phyloP scores from a whole-genome alignment of 192 early-diverging fungal species.

The Chytriomyces confervae region DNA sequence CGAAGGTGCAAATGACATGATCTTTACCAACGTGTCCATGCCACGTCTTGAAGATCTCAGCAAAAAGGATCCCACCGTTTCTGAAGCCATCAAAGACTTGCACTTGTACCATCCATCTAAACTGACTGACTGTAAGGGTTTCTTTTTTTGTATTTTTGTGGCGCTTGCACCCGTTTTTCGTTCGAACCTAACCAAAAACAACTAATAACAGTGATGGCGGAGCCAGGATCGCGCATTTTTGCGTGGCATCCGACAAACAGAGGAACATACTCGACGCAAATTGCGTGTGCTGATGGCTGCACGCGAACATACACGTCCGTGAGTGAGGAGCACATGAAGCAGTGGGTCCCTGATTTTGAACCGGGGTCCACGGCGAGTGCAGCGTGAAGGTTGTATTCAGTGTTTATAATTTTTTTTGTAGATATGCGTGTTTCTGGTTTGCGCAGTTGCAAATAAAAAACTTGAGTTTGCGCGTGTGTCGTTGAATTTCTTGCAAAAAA shows the following conservation, averaged over 20 bases:
- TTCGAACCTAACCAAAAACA: background rate
- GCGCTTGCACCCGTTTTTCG: background rate
- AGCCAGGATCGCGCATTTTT: conserved; percentile 12
- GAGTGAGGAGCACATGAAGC: conserved; percentile 22
- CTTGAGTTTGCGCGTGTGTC: background rate
- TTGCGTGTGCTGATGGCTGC: conserved; percentile 19
- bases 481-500: background rate
- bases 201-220: conserved; percentile 10
- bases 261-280: conserved; percentile 2
- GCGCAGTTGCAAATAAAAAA: background rate
- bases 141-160: background rate
- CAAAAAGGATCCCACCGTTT: background rate
- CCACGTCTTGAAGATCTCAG: background rate
- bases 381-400: background rate
- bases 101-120: conserved; percentile 6
- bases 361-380: conserved; percentile 5
- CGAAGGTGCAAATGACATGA: conserved; percentile 11
- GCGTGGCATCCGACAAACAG: conserved; percentile 16
- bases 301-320: conserved; percentile 3
- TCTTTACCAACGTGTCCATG: conserved; percentile 21
- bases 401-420: background rate
- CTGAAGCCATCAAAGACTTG: background rate
- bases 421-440: background rate
- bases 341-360: conserved; percentile 5
- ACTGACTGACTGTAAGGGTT: conserved; percentile 7